Evolutionary conservation across 306 rosid genomes (phyloP), one percentile per base, ranked within the genome.

Genomic region (Dalbergia oliveri): DNA sequence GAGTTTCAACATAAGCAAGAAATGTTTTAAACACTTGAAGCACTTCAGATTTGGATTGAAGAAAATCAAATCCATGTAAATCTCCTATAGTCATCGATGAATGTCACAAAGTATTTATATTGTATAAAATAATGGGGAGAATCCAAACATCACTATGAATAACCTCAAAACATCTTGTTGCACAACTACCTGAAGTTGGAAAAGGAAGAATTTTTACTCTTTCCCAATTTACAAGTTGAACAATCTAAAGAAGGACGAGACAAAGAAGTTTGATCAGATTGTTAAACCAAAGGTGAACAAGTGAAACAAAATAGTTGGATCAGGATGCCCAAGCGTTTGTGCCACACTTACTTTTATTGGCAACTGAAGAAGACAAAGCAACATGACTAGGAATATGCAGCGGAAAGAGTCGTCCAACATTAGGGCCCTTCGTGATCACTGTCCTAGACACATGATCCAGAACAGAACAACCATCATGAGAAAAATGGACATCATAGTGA

Each of bases 11-110:
- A 35, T 6, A 56, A 6, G 68, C 68, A 3, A 78, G 2, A 57
- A 78, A 78, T 0, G 1, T 58, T 16, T 39, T 14, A 18, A 78
- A 78, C 3, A 34, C 3, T 5, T 8, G 5, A 4, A 81, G 31
- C 6, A 73, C 50, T 5, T 23, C 39, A 64, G 49, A 7, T 66
- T 74, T 74, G 3, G 50, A 16, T 1, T n/a, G 26, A 18, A 79
- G 64, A 50, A 49, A 70, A 53, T 56, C n/a, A 67, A 0, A 43
- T 11, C 79, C 57, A 80, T 11, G 16, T 80, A 50, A 19, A 65
- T 5, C 31, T 50, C 4, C 31, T 66, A 1, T 66, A 66, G 72
- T 66, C 34, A 66, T 66, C 53, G 16, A 66, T 35, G 31, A 65
- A 73, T 0, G 47, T 50, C 8, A 80, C 23, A 21, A 21, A 21